Percentiles rank a stretch among this genome's conserved stretches.
Evolutionary conservation across 2,329 filamentous ascomycete genomes (phyloP).

Genomic region (Ophiosphaerella herpotricha): DNA sequence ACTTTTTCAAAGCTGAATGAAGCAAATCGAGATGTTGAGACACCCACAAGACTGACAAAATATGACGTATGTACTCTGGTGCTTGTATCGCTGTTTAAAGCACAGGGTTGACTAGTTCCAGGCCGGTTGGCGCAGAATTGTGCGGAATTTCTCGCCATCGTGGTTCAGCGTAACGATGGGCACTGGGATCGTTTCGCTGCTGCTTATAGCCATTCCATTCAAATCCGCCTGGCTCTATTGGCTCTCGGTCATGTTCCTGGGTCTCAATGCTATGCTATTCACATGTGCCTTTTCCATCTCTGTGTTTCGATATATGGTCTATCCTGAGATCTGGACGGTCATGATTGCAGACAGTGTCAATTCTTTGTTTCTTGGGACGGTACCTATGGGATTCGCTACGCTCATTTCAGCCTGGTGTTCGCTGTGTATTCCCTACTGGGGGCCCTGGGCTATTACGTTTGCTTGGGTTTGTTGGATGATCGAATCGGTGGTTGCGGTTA

Average conservation of each 20-base stretch:
- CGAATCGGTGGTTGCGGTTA: slow-evolving; percentile 51
- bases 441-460: slow-evolving; percentile 55
- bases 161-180: slow-evolving; percentile 59
- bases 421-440: slow-evolving; percentile 65
- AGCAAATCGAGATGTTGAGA: neutral
- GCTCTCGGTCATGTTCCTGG: slow-evolving; percentile 65
- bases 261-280: slow-evolving; percentile 65
- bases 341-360: slow-evolving; percentile 71
- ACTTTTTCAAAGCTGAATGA: slow-evolving; percentile 3
- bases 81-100: too few relatives aligned
- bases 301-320: slow-evolving; percentile 65
- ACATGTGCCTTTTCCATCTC: slow-evolving; percentile 59
- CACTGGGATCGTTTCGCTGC: slow-evolving; percentile 68
- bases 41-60: slow-evolving; percentile 22
- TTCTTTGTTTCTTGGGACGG: slow-evolving; percentile 68
- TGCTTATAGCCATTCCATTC: slow-evolving; percentile 67
- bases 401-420: slow-evolving; percentile 69
- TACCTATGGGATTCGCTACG: slow-evolving; percentile 71
- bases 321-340: slow-evolving; percentile 66
- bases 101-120: slow-evolving; percentile 1
- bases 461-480: slow-evolving; percentile 58
- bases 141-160: slow-evolving; percentile 45
- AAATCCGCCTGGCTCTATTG: slow-evolving; percentile 62
- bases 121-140: slow-evolving; percentile 43
- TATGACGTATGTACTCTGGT: slow-evolving; percentile 26